phyloP scores from a whole-genome alignment of 129 eudicot genomes.

The Lactuca sativa region DNA sequence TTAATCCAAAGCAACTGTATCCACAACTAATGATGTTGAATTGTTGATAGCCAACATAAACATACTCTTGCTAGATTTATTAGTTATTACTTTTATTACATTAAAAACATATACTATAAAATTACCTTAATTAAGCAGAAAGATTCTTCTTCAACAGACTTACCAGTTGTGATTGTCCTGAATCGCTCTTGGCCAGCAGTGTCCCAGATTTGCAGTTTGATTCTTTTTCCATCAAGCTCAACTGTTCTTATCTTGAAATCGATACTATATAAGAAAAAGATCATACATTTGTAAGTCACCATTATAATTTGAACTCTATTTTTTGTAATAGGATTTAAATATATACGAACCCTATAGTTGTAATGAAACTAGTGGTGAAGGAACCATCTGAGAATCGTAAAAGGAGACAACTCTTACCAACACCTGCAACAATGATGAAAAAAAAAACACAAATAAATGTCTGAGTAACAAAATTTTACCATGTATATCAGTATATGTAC shows the following conservation, averaged over 20 bases:
- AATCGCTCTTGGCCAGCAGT: constrained; percentile 93
- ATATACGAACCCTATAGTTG: constrained; percentile 72
- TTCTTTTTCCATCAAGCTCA: constrained; percentile 79
- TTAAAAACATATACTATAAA: neutral
- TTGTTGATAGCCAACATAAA: neutral
- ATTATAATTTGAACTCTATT: neutral
- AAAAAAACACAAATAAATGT: neutral
- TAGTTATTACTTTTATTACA: constrained; percentile 1
- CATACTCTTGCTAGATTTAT: neutral
- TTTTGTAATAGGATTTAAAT: neutral
- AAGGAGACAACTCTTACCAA: constrained; percentile 97
- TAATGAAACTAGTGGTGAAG: constrained; percentile 85
- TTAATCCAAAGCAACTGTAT: no score
- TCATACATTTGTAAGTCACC: neutral
- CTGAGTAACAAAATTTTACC: neutral
- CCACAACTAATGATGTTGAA: no score
- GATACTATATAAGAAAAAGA: constrained; percentile 40
- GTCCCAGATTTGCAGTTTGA: constrained; percentile 88
- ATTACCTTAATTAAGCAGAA: neutral
- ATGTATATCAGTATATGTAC: no score
- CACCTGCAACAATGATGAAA: constrained; percentile 46
- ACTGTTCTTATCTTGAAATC: constrained; percentile 84
- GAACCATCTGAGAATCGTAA: constrained; percentile 90
- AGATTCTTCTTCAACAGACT: constrained; percentile 3
- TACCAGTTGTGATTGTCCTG: constrained; percentile 83